Base-by-base conservation (phyloP, 352 stramenopile genomes). In the Globisporangium radiosum region DNA sequence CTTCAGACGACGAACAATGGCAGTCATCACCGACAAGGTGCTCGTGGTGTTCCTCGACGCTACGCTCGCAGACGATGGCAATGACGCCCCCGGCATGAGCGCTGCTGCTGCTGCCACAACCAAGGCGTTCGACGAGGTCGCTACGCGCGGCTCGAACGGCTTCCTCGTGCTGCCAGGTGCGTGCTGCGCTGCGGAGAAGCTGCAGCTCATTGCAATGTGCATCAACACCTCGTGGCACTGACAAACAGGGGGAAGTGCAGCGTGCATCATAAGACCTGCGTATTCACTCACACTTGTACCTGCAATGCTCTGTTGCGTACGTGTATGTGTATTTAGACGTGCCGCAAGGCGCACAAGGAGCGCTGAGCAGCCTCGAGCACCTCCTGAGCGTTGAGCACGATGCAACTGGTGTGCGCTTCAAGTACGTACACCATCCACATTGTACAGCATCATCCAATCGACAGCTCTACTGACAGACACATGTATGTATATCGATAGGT, bases 1-100 rank as follows among this genome's bases (percentile, higher is more conserved):
- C 25, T 33, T 33, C 25, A 33, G 40, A 44, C 40, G 40, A 44
- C 40, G 40, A 8, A 62, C 44, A 40, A 82, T 80, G 74, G 56
- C 66, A 6, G 61, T 74, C 43, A 71, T 82, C 37, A 64, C 75
- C 3, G 72, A 85, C 44, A 78, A 80, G 62, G 76, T 85, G 49
- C 60, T 85, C 55, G 69, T 85, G 7, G 68, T 82, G 44, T 77
- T 85, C 54, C 59, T 81, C 36, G 75, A 81, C 62, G 63, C 3
- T 43, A 45, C 62, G 52, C 38, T 25, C 39, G 43, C 47, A 19
- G 25, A 33, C 25, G 25, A 3, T 33, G 25, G 25, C 25, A 33
- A 33, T 3, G 25, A 33, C 25, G 25, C 25, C 2, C 2, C 25
- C 25, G 25, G 25, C 25, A 3, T 3, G 25, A 57, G 61, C n/a